A percentile compares a stretch with the other conserved stretches of the same genome.
Evolutionary conservation across 2,329 filamentous ascomycete genomes (phyloP).

Genomic region (Dactylellina haptotyla): DNA sequence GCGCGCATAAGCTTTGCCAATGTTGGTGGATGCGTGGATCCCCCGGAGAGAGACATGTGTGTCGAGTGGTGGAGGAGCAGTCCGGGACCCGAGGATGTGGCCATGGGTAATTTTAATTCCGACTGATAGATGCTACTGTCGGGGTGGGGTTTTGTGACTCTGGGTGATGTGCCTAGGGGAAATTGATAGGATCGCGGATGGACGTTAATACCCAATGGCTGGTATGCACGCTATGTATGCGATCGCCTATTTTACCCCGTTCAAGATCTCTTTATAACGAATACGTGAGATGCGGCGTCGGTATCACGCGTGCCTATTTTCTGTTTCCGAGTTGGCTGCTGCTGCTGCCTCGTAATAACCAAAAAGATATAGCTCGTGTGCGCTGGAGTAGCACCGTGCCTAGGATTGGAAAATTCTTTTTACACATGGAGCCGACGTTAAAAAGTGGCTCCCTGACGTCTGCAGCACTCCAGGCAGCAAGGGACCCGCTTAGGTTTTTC

Average conservation of each 20-base stretch:
- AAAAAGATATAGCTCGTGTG: background rate
- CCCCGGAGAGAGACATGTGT: background rate
- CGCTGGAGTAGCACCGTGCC: too few species aligned
- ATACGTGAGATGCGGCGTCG: conserved; percentile 9
- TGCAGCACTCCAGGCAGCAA: background rate
- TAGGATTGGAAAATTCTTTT: background rate
- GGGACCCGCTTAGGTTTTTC: background rate
- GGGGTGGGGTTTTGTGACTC: too few species aligned
- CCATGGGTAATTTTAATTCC: background rate
- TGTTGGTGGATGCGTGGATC: conserved; percentile 1
- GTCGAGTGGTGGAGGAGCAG: background rate
- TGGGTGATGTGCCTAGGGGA: background rate
- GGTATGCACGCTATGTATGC: background rate
- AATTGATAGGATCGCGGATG: background rate
- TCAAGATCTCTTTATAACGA: background rate
- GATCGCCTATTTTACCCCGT: conserved; percentile 6
- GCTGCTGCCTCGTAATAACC: conserved; percentile 12
- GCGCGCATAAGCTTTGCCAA: conserved; percentile 29
- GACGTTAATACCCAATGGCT: background rate
- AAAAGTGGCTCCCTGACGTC: background rate
- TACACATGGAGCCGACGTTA: too few species aligned
- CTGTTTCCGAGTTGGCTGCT: background rate
- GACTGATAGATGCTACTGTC: background rate
- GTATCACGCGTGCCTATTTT: conserved; percentile 11
- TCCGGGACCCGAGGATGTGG: conserved; percentile 11